Percentiles rank a stretch among this genome's conserved stretches.
Conservation (phyloP, 805 yeast species). For the Schizosaccharomyces cryophilus region DNA sequence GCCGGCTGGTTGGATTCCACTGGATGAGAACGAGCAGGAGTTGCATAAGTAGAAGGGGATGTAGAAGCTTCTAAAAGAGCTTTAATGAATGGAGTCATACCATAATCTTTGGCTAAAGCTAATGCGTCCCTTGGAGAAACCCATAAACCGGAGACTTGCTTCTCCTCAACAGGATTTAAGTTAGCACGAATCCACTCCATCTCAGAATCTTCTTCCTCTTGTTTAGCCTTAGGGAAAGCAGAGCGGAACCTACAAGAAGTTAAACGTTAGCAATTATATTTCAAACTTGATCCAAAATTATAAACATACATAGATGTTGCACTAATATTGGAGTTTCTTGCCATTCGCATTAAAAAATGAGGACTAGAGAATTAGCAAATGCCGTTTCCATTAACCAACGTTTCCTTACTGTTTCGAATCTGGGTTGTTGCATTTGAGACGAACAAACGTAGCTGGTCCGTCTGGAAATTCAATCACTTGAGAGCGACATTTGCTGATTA, state of each 20-base stretch:
- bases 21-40: not conserved
- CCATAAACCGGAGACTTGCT: not conserved
- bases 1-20: not conserved
- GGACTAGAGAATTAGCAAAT: not conserved
- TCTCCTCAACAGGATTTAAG: not conserved
- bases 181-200: not conserved
- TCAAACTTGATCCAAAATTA: not conserved
- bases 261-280: not conserved
- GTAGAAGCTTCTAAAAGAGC: not conserved
- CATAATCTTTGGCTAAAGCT: not conserved
- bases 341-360: not conserved
- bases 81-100: not conserved
- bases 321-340: not conserved
- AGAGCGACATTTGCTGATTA: not conserved
- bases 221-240: not conserved
- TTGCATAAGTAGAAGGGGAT: not conserved
- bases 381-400: no score
- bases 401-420: not conserved
- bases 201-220: not conserved
- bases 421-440: not conserved
- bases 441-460: conserved; percentile 1
- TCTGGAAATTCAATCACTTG: not conserved
- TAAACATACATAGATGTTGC: not conserved
- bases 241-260: not conserved
- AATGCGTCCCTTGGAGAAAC: not conserved